A percentile compares a stretch with the other conserved stretches of the same genome.
Conservation (phyloP, 805 yeast genomes). For the Ogataea zsoltii region DNA sequence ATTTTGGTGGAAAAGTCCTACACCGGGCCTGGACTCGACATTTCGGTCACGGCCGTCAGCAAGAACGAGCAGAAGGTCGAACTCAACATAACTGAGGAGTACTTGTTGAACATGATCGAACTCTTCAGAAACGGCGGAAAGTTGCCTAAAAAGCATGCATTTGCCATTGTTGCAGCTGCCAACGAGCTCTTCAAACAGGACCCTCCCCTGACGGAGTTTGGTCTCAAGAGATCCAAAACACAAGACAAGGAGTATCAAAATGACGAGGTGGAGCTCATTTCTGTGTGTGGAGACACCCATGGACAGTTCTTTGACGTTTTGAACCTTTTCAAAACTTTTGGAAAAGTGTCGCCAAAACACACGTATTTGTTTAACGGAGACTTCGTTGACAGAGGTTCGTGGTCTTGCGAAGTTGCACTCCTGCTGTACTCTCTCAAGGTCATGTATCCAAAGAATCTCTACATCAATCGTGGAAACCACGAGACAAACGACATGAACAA, state of each 20-base stretch:
- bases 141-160: conserved; percentile 79
- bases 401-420: conserved; percentile 96
- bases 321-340: conserved; percentile 74
- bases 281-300: conserved; percentile 97
- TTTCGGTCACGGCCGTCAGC: conserved; percentile 35
- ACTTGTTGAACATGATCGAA: conserved; percentile 64
- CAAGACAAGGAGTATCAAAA: conserved; percentile 36
- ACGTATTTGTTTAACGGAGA: conserved; percentile 92
- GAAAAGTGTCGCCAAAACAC: conserved; percentile 66
- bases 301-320: conserved; percentile 93
- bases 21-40: conserved; percentile 56
- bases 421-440: conserved; percentile 75
- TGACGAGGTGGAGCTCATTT: conserved; percentile 50
- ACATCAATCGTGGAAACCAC: conserved; percentile 91
- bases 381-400: conserved; percentile 96
- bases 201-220: conserved; percentile 73
- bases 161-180: conserved; percentile 75
- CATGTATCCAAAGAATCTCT: conserved; percentile 67
- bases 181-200: conserved; percentile 64
- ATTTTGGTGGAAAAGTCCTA: conserved; percentile 54
- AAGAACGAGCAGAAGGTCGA: conserved; percentile 31
- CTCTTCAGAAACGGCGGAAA: conserved; percentile 72
- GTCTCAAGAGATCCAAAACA: conserved; percentile 32
- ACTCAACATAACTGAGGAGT: conserved; percentile 51
- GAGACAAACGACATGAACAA: conserved; percentile 97